phyloP scores from a whole-genome alignment of 352 stramenopile genomes.

The Phytophthora idaei region DNA sequence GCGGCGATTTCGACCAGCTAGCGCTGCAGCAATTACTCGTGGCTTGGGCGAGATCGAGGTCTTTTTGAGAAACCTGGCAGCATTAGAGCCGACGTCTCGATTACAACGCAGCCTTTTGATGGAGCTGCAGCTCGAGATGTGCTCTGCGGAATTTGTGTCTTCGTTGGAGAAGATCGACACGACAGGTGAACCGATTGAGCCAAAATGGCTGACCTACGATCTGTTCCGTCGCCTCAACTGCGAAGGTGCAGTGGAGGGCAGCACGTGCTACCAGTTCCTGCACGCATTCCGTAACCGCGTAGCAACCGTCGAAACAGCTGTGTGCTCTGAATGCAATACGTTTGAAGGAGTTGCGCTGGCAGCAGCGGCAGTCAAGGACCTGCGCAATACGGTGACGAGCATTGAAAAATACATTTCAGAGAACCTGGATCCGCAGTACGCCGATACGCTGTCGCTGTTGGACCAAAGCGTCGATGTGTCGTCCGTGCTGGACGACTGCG shows the following conservation, averaged over 20 bases:
- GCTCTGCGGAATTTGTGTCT: constrained; percentile 74
- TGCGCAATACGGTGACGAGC: constrained; percentile 70
- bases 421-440: constrained; percentile 67
- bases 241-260: constrained; percentile 62
- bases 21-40: constrained; percentile 47
- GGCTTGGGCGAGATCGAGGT: constrained; percentile 70
- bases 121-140: constrained; percentile 77
- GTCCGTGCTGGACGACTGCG: constrained; percentile 66
- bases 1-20: constrained; percentile 58
- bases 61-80: constrained; percentile 75
- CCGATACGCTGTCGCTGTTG: constrained; percentile 61
- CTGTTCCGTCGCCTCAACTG: constrained; percentile 77
- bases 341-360: constrained; percentile 63
- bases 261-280: constrained; percentile 81
- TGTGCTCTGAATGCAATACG: constrained; percentile 57
- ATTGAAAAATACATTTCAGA: constrained; percentile 84
- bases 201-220: constrained; percentile 83
- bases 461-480: constrained; percentile 63
- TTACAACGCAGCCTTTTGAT: constrained; percentile 65
- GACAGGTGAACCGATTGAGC: constrained; percentile 59
- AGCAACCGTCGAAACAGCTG: constrained; percentile 63
- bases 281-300: constrained; percentile 78
- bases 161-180: constrained; percentile 82
- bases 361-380: constrained; percentile 59
- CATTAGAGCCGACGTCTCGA: constrained; percentile 61